Percentiles rank a stretch among this genome's conserved stretches.
Evolutionary conservation across 164 flowering plant species (phyloP).

Genomic region (Euptelea pleiosperma): DNA sequence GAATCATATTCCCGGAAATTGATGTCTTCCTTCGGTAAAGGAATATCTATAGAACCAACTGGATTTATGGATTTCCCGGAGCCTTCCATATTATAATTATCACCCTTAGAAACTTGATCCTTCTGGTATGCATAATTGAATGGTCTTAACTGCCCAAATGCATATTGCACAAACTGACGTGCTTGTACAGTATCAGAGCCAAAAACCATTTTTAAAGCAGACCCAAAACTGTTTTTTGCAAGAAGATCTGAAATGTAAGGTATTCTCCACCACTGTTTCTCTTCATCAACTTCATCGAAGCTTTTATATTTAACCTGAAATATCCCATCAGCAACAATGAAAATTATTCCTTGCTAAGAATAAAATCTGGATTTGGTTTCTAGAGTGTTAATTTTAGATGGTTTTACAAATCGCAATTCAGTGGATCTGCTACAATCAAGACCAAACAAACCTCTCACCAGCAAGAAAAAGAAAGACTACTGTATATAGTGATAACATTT

Average conservation of each 20-base stretch:
- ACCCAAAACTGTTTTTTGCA: constrained; percentile 43
- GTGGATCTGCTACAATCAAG: background rate
- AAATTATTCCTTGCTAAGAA: background rate
- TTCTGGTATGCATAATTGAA: constrained; percentile 41
- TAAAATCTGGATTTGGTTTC: background rate
- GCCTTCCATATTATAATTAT: constrained; percentile 13
- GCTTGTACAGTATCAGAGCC: constrained; percentile 83
- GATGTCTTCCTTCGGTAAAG: constrained; percentile 20
- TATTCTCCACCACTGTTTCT: constrained; percentile 61
- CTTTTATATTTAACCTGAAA: constrained; percentile 75
- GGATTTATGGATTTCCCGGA: constrained; percentile 10
- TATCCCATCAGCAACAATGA: constrained; percentile 13
- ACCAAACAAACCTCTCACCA: background rate
- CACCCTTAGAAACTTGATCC: constrained; percentile 19
- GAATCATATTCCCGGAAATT: constrained; percentile 6
- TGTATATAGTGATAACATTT: no score
- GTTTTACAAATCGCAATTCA: background rate
- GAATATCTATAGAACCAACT: no score
- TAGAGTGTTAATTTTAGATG: background rate
- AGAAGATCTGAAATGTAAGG: constrained; percentile 76
- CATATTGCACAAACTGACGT: constrained; percentile 81
- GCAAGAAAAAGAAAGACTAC: constrained; percentile 3
- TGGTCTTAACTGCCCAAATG: constrained; percentile 72
- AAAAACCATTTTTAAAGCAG: constrained; percentile 53
- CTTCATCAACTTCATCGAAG: constrained; percentile 71